Evolutionary conservation across 169 alveolate species (phyloP).

Genomic region (Babesia ovata): DNA sequence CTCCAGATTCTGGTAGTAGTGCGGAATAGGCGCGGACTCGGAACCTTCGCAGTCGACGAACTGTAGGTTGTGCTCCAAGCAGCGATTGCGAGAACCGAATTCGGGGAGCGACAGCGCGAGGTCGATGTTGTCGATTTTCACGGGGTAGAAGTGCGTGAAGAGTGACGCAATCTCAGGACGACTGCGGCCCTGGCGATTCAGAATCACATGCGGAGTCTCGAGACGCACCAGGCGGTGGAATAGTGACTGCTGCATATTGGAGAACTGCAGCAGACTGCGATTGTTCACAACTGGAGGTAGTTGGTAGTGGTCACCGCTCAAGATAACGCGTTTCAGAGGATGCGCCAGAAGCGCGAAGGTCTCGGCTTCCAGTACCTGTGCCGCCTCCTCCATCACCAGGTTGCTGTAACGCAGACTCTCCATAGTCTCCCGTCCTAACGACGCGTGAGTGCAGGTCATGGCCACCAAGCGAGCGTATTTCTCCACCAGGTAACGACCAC

Average conservation of each 20-base stretch:
- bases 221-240: slow-evolving; percentile 83
- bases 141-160: slow-evolving; percentile 85
- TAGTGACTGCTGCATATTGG: slow-evolving; percentile 85
- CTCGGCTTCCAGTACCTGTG: slow-evolving; percentile 88
- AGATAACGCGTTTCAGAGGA: slow-evolving; percentile 85
- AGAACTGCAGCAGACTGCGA: slow-evolving; percentile 75
- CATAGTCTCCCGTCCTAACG: slow-evolving; percentile 85
- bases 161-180: slow-evolving; percentile 86
- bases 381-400: slow-evolving; percentile 88
- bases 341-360: slow-evolving; percentile 89
- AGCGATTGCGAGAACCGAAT: slow-evolving; percentile 14
- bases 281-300: slow-evolving; percentile 91
- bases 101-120: slow-evolving; percentile 15
- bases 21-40: slow-evolving; percentile 87
- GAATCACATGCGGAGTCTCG: slow-evolving; percentile 79
- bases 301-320: slow-evolving; percentile 93
- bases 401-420: slow-evolving; percentile 80
- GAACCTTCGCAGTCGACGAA: slow-evolving; percentile 84
- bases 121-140: slow-evolving; percentile 40
- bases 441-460: slow-evolving; percentile 95
- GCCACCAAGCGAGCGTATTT: slow-evolving; percentile 91
- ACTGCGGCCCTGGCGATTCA: slow-evolving; percentile 89
- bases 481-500: slow-evolving; percentile 90
- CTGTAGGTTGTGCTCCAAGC: slow-evolving; percentile 82
- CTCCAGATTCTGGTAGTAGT: slow-evolving; percentile 89